Evolutionary conservation across 441 rosid species (phyloP), one percentile per base, ranked within the genome.

Genomic region (Isatis lusitanica): DNA sequence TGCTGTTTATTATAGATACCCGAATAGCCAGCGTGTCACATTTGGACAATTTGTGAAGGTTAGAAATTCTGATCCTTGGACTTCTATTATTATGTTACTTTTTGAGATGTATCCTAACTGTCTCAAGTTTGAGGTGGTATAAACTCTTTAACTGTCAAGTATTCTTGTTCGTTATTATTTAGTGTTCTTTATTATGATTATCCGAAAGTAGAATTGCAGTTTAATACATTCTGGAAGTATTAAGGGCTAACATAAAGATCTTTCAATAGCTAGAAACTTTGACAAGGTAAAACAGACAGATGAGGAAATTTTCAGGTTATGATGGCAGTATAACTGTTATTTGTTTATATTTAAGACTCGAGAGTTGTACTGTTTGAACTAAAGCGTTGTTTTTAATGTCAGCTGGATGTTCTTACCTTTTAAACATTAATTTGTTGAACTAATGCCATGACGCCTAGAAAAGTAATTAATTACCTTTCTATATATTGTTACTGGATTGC

Each of bases 21-120:
- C 99, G 11, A 87, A 96, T 80, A 92, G 99, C 81, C 97, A 92
- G 86, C 95, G 99, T 8, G 99, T 96, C 73, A 92, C 97, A 44
- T 96, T 90, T 79, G 98, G 98, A 68, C 99, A 96, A 80, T 96
- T 96, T 85, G 92, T 94, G 63, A 96, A 94, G 98, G 99, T 96
- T 47, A 86, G 86, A 79, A 81, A 71, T 68, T 58, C 28, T 10
- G 48, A 26, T 8, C 66, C 65, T 46, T 73, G 48, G 48, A 30
- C 77, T 66, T 71, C 21, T 59, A 33, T 56, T 21, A 30, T 53
- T 30, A 21, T 58, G 61, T 38, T 16, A 36, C 33, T 46, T 26
- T 60, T 51, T n/a, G n/a, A 11, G 16, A 36, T 21, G 50, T 43
- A 55, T 33, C 43, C 18, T 73, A 39, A 28, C 64, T 53, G 63